Conservation (phyloP, 2,329 filamentous ascomycete genomes). For the Colletotrichum sublineola region DNA sequence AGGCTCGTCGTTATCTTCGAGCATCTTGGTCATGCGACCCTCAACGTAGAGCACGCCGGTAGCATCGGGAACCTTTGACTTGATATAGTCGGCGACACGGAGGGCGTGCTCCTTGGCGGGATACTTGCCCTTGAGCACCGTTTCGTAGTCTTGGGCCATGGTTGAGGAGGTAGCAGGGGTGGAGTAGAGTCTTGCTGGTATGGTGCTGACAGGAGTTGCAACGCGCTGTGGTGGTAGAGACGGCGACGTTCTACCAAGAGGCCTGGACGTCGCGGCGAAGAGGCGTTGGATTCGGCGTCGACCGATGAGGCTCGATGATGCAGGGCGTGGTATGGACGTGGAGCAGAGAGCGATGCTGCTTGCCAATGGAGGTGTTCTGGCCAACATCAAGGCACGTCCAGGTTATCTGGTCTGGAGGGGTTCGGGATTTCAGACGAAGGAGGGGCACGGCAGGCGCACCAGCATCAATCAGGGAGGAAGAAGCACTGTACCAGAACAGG, state of each 20-base stretch:
- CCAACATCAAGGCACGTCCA: slow-evolving; percentile 27
- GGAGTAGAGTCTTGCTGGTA: slow-evolving; percentile 19
- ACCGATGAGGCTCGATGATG: slow-evolving; percentile 5
- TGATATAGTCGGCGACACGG: slow-evolving; percentile 85
- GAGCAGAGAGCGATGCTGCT: slow-evolving; percentile 16
- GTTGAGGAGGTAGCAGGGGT: background rate
- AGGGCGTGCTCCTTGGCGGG: slow-evolving; percentile 90
- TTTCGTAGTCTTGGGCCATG: slow-evolving; percentile 57
- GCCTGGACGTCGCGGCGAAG: slow-evolving; percentile 19
- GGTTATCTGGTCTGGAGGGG: slow-evolving; percentile 3
- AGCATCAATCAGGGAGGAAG: background rate
- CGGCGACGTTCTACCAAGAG: slow-evolving; percentile 10
- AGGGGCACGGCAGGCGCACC: slow-evolving; percentile 28
- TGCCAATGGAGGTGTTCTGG: slow-evolving; percentile 30
- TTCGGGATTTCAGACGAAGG: slow-evolving; percentile 30
- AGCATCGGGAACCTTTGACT: slow-evolving; percentile 72
- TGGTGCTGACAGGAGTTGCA: background rate
- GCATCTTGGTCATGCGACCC: slow-evolving; percentile 81
- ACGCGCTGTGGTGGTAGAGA: slow-evolving; percentile 7
- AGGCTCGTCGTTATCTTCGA: slow-evolving; percentile 90
- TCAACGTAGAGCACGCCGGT: slow-evolving; percentile 89
- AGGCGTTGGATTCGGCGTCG: slow-evolving; percentile 4
- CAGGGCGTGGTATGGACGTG: slow-evolving; percentile 1
- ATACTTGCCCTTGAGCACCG: slow-evolving; percentile 73
- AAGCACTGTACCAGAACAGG: slow-evolving; percentile 14